These are phyloP conservation scores for Leccinum solheimii DNA, from an alignment of 1,284 basidiomycete species.

Conservation along the genomic window DNA sequence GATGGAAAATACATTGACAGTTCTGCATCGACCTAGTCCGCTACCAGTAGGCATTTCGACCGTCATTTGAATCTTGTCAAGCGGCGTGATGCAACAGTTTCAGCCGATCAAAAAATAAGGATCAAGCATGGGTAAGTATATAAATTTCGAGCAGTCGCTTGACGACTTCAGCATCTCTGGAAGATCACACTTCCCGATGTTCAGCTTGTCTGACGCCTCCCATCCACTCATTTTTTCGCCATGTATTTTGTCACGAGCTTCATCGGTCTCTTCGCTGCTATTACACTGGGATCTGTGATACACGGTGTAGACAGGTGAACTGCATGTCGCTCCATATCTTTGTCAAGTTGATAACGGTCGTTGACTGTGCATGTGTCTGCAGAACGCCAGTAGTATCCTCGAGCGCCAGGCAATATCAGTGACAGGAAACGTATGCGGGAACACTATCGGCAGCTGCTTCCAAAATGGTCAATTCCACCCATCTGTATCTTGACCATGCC, in stretches of 20 bases:
- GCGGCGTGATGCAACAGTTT: background rate
- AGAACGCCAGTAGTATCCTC: background rate
- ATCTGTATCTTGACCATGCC: background rate
- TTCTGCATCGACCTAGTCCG: background rate
- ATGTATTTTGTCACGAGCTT: conserved; percentile 5
- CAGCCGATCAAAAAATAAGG: background rate
- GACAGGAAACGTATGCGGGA: conserved; percentile 1
- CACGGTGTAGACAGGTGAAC: background rate
- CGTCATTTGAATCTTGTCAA: background rate
- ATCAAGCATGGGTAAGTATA: background rate
- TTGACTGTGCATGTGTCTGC: background rate
- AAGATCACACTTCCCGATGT: background rate
- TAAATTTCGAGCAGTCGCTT: background rate
- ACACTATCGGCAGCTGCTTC: conserved; percentile 4
- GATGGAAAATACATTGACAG: background rate
- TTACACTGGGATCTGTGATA: background rate
- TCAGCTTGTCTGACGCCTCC: background rate
- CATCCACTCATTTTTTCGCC: background rate
- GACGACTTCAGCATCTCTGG: background rate
- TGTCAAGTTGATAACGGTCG: background rate
- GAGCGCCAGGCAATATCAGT: background rate
- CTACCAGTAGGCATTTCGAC: background rate
- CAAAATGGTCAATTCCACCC: background rate
- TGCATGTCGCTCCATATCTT: conserved; percentile 4
- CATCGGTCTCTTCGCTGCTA: background rate